These are phyloP conservation scores for Rutstroemia sp. DNA, from an alignment of 2,329 filamentous ascomycete species.

Conservation along the genomic window DNA sequence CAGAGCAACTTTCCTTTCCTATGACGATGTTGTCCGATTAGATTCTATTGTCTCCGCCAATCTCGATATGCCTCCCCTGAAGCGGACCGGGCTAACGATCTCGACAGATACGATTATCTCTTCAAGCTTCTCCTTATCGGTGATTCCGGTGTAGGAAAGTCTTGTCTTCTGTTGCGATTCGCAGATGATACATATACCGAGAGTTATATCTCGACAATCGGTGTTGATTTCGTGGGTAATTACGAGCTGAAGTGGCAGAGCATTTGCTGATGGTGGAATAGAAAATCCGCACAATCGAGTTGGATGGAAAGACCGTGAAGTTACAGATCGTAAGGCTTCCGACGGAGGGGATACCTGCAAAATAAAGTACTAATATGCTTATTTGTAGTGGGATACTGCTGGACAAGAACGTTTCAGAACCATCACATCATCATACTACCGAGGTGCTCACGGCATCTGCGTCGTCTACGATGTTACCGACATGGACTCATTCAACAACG, in stretches of 20 bases:
- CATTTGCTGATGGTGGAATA: conserved; percentile 37
- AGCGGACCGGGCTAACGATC: conserved; percentile 13
- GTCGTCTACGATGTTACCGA: conserved; percentile 99
- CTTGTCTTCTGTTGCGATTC: conserved; percentile 93
- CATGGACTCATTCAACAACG: conserved; percentile 99
- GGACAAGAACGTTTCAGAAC: conserved; percentile 99
- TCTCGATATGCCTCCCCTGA: conserved; percentile 9
- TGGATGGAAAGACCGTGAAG: conserved; percentile 99
- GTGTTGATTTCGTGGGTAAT: conserved; percentile 89
- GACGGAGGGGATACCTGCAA: neutral
- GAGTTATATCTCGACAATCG: conserved; percentile 99
- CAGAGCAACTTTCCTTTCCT: neutral
- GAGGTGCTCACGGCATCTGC: conserved; percentile 97
- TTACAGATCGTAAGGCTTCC: conserved; percentile 79
- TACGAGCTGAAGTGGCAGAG: neutral
- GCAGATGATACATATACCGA: conserved; percentile 99
- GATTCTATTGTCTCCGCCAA: neutral
- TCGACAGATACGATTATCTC: conserved; percentile 94
- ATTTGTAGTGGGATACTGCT: conserved; percentile 87
- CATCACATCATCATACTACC: conserved; percentile 99
- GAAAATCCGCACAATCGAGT: conserved; percentile 99
- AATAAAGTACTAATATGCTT: conserved; percentile 26
- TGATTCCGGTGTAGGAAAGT: conserved; percentile 99
- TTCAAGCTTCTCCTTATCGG: conserved; percentile 99
- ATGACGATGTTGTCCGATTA: conserved; percentile 2